These are phyloP conservation scores for Tilletia indica DNA, from an alignment of 1,284 basidiomycete genomes.

Conservation along the genomic window DNA sequence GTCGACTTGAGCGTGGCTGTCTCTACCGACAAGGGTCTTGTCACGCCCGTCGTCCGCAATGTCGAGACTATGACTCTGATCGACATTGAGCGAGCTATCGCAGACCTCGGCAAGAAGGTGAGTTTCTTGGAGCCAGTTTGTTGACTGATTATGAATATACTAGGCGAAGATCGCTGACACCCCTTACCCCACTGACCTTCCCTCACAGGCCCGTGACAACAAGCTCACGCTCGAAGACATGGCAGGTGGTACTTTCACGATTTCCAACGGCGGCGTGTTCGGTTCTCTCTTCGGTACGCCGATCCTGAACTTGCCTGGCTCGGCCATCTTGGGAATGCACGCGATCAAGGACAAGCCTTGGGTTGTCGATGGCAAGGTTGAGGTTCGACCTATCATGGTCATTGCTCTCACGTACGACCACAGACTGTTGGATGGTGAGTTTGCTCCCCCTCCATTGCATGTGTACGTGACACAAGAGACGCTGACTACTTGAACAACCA, in stretches of 20 bases:
- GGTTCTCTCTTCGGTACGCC: constrained; percentile 95
- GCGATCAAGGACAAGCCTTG: constrained; percentile 90
- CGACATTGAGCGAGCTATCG: constrained; percentile 89
- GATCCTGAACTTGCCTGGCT: constrained; percentile 87
- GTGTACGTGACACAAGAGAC: too few relatives aligned
- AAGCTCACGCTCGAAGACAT: constrained; percentile 82
- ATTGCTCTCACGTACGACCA: constrained; percentile 92
- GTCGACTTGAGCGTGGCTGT: constrained; percentile 71
- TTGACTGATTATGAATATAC: background rate
- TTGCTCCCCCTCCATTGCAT: background rate
- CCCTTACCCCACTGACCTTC: background rate
- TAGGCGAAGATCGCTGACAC: background rate
- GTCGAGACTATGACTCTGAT: constrained; percentile 82
- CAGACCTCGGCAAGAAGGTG: constrained; percentile 79
- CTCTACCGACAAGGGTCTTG: constrained; percentile 93
- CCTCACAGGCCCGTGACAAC: constrained; percentile 78
- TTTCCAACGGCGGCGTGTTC: constrained; percentile 98
- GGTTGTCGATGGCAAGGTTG: constrained; percentile 65
- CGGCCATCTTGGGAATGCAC: constrained; percentile 95
- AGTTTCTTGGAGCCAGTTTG: background rate
- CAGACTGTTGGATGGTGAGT: constrained; percentile 78
- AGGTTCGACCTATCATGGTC: constrained; percentile 22
- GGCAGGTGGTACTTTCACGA: constrained; percentile 96
- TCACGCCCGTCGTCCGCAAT: constrained; percentile 93
- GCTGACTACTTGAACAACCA: background rate